phyloP scores from a whole-genome alignment of 169 alveolate genomes.

The Theileria luwenshuni region DNA sequence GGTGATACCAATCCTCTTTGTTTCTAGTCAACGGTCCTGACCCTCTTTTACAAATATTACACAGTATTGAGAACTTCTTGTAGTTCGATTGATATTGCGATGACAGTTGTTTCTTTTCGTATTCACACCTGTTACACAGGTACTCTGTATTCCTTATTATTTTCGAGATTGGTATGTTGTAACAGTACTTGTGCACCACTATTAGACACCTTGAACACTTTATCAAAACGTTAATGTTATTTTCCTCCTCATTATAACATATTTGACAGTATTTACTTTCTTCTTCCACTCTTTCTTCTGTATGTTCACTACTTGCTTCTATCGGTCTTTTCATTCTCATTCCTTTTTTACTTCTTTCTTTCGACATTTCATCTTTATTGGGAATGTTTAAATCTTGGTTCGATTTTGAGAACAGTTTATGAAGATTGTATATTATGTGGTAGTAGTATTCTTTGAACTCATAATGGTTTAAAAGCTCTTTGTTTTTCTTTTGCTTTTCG shows the following conservation, averaged over 20 bases:
- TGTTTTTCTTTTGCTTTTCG: slow-evolving; percentile 8
- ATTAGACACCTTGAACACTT: slow-evolving; percentile 74
- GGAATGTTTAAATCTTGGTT: not conserved
- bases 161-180: slow-evolving; percentile 60
- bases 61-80: slow-evolving; percentile 62
- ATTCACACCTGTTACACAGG: slow-evolving; percentile 75
- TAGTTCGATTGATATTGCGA: slow-evolving; percentile 73
- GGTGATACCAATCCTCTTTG: slow-evolving; percentile 64
- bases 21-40: slow-evolving; percentile 75
- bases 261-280: slow-evolving; percentile 54
- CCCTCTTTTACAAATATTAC: slow-evolving; percentile 73
- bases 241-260: slow-evolving; percentile 62
- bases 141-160: slow-evolving; percentile 60
- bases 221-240: slow-evolving; percentile 65
- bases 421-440: slow-evolving; percentile 15
- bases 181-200: slow-evolving; percentile 71
- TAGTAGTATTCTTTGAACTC: slow-evolving; percentile 42
- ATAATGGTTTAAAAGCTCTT: slow-evolving; percentile 19
- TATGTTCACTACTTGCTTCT: not conserved
- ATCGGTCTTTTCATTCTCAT: not conserved
- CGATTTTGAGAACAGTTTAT: slow-evolving; percentile 9
- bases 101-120: slow-evolving; percentile 71
- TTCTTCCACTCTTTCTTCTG: not conserved
- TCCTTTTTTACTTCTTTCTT: not conserved
- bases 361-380: not conserved